A percentile compares a stretch with the other conserved stretches of the same genome.
Evolutionary conservation across 176 grass and related monocot species (phyloP).

Genomic region (Coix lacrymajobi): DNA sequence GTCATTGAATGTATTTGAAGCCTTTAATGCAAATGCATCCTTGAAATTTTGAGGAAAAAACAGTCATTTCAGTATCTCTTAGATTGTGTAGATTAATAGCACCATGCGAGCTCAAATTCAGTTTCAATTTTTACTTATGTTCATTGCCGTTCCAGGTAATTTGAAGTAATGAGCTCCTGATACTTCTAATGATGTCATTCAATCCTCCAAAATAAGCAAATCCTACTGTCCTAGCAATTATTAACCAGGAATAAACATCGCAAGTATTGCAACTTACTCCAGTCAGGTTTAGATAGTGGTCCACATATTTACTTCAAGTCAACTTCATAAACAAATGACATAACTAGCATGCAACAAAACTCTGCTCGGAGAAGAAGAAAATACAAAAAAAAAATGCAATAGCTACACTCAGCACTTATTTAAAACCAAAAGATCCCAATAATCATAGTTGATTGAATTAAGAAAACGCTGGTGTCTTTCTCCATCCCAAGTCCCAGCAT

Average conservation of each 20-base stretch:
- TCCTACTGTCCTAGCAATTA: background rate
- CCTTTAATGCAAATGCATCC: background rate
- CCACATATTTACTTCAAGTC: background rate
- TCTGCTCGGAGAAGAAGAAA: background rate
- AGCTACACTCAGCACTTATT: background rate
- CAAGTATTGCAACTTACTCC: background rate
- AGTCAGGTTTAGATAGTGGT: background rate
- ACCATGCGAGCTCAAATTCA: slow-evolving; percentile 20
- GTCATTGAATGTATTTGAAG: slow-evolving; percentile 1
- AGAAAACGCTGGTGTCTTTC: background rate
- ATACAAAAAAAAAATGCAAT: background rate
- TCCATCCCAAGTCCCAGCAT: background rate
- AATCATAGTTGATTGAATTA: background rate
- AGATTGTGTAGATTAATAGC: background rate
- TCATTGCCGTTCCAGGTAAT: background rate
- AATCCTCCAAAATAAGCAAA: background rate
- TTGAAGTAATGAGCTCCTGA: background rate
- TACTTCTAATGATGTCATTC: slow-evolving; percentile 2
- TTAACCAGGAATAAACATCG: background rate
- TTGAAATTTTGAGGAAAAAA: background rate
- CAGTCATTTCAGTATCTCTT: background rate
- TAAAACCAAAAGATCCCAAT: background rate
- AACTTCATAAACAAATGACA: background rate
- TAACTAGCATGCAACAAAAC: background rate
- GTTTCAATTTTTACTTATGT: background rate